A percentile compares a stretch with the other conserved stretches of the same genome.
These are phyloP conservation scores for Pichia pseudocactophila DNA, from an alignment of 805 yeast species.

Conservation along the genomic window DNA sequence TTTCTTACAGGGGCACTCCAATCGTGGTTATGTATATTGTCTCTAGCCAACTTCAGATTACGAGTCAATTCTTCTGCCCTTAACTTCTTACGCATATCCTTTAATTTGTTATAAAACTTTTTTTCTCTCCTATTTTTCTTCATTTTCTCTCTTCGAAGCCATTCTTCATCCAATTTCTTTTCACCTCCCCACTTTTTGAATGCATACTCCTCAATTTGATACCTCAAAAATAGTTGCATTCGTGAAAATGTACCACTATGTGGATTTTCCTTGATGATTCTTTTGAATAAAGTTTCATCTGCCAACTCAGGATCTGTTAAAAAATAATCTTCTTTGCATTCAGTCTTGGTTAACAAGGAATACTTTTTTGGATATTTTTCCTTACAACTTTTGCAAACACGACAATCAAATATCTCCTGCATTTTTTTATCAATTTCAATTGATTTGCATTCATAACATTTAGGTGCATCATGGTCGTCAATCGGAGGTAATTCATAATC, in stretches of 20 bases:
- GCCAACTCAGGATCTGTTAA: constrained; percentile 87
- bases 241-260: constrained; percentile 81
- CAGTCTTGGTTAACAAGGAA: constrained; percentile 87
- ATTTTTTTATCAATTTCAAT: constrained; percentile 72
- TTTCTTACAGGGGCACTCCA: constrained; percentile 54
- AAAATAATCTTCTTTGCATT: constrained; percentile 85
- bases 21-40: constrained; percentile 58
- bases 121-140: constrained; percentile 68
- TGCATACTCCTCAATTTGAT: constrained; percentile 90
- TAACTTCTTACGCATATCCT: constrained; percentile 84
- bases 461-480: constrained; percentile 66
- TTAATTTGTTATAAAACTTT: constrained; percentile 66
- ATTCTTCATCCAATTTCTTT: constrained; percentile 85
- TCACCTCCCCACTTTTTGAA: constrained; percentile 91
- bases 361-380: constrained; percentile 76
- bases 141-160: constrained; percentile 72
- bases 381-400: constrained; percentile 77
- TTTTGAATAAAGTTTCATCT: constrained; percentile 57
- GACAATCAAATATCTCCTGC: constrained; percentile 54
- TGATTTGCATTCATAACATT: constrained; percentile 75
- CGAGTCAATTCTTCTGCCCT: constrained; percentile 87
- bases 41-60: constrained; percentile 44
- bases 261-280: constrained; percentile 88
- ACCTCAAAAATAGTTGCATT: constrained; percentile 86
- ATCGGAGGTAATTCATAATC: constrained; percentile 61